phyloP scores from a whole-genome alignment of 2,329 filamentous ascomycete species.

The Dothideomycetes sp. region DNA sequence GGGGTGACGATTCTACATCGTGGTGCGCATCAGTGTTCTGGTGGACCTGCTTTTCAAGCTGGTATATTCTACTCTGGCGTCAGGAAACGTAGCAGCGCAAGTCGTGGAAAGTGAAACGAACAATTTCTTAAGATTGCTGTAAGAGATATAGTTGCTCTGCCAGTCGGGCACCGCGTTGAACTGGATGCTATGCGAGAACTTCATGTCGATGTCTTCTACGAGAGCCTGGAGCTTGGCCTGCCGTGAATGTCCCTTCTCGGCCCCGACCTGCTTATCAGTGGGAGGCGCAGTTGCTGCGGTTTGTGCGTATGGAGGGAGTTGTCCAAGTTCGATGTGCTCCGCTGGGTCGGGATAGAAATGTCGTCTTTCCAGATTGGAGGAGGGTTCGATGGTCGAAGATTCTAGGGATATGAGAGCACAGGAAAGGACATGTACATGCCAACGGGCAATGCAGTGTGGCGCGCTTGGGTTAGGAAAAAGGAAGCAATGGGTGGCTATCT shows the following conservation, averaged over 20 bases:
- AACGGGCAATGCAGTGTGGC: too few relatives aligned
- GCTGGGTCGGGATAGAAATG: not conserved
- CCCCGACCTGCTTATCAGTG: too few relatives aligned
- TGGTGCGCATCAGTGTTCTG: constrained; percentile 41
- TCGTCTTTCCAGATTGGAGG: not conserved
- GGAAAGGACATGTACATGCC: too few relatives aligned
- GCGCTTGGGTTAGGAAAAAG: too few relatives aligned
- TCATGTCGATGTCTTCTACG: constrained; percentile 77
- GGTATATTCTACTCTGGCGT: constrained; percentile 62
- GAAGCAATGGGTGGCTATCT: too few relatives aligned
- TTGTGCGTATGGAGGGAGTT: constrained; percentile 16
- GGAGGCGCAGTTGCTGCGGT: too few relatives aligned
- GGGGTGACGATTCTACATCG: constrained; percentile 75
- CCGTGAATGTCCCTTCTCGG: constrained; percentile 12
- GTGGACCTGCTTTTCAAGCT: constrained; percentile 76
- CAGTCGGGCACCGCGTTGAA: constrained; percentile 99
- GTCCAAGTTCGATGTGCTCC: constrained; percentile 15
- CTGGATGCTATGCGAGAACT: constrained; percentile 98
- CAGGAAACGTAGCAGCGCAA: not conserved
- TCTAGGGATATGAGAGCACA: not conserved
- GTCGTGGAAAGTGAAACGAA: constrained; percentile 37
- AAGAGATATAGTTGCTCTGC: constrained; percentile 96
- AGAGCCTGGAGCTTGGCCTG: constrained; percentile 57
- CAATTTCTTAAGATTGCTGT: constrained; percentile 98
- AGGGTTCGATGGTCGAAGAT: not conserved